Base-by-base conservation (phyloP, 305 asterid genomes). In the Caryopteris hybrid region DNA sequence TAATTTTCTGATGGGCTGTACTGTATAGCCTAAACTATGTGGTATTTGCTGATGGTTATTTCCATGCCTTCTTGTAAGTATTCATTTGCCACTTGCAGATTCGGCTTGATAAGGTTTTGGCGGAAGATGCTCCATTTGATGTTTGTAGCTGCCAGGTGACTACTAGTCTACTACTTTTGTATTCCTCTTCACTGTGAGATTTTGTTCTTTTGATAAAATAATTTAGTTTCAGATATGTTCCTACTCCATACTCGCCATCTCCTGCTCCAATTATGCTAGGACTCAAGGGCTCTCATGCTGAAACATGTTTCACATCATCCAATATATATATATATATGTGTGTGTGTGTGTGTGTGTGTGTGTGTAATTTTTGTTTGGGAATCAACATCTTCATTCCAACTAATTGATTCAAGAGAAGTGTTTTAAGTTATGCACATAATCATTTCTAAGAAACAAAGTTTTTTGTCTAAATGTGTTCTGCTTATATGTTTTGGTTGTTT, bases 91-190 rank as follows among this genome's bases (percentile, higher is more conserved):
- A 5, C 29, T 34, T 85, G 76, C 86, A 93, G 99, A 87, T 83
- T 62, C 89, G 70, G 14, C 79, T 94, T 61, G 99, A 94, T 75
- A 72, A 78, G 73, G 86, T 82, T 69, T 79, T 94, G 77, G 91
- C 87, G 4, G 96, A 87, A 76, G 99, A 89, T 81, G 96, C 91
- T 61, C 99, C 95, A 9, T 94, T 94, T 77, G 97, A 91, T 78
- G 29, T 94, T 72, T 88, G 96, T 80, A 94, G 99, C 78, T 94
- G 96, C 71, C 99, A 93, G 92, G 97, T 88, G 56, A 73, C 83
- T 70, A 25, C 31, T 25, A 25, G 31, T 25, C 31, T 50, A 1
- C 8, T 64, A 42, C 55, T 33, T 61, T 57, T 59, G 42, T 13
- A 27, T 58, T 71, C 64, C 23, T 33, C 8, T 34, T 21, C 29